Percentiles rank a stretch among this genome's conserved stretches.
Conservation (phyloP, 768 basidiomycete genomes). For the Butyriboletus loyo region DNA sequence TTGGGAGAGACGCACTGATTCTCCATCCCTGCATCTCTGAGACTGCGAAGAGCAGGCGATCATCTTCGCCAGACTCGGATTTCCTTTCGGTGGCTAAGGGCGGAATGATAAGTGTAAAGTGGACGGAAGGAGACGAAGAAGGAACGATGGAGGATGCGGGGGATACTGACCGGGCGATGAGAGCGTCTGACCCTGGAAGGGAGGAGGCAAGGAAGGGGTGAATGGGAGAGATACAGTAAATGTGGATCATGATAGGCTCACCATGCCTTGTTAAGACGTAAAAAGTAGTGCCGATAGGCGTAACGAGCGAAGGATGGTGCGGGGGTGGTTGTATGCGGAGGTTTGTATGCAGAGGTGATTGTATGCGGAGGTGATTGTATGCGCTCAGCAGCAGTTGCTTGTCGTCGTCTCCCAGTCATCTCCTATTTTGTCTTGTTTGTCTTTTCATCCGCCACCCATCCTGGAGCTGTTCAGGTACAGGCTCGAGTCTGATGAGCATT, state of each 20-base stretch:
- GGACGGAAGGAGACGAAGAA: background rate
- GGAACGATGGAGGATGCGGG: background rate
- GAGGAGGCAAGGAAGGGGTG: background rate
- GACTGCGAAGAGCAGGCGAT: conserved; percentile 68
- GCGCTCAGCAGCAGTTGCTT: conserved; percentile 1
- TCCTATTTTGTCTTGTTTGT: conserved; percentile 36
- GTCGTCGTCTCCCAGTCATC: conserved; percentile 10
- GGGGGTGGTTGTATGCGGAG: background rate
- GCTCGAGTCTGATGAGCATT: background rate
- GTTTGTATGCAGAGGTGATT: too few species aligned
- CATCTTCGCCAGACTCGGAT: conserved; percentile 69
- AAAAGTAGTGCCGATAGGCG: conserved; percentile 8
- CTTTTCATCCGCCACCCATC: conserved; percentile 8
- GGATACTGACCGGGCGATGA: conserved; percentile 65
- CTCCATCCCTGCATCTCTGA: conserved; percentile 99
- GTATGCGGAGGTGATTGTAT: conserved; percentile 16
- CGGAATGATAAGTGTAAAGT: conserved; percentile 14
- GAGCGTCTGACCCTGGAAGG: conserved; percentile 76
- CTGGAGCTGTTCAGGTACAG: background rate
- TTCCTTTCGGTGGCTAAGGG: conserved; percentile 75
- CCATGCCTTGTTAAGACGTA: conserved; percentile 32
- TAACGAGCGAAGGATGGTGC: background rate
- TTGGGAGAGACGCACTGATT: conserved; percentile 67
- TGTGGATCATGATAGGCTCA: conserved; percentile 12
- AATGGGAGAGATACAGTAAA: conserved; percentile 2